Percentiles rank a stretch among this genome's conserved stretches.
These are phyloP conservation scores for Thielaviopsis punctulata DNA, from an alignment of 2,329 filamentous ascomycete species.

Conservation along the genomic window DNA sequence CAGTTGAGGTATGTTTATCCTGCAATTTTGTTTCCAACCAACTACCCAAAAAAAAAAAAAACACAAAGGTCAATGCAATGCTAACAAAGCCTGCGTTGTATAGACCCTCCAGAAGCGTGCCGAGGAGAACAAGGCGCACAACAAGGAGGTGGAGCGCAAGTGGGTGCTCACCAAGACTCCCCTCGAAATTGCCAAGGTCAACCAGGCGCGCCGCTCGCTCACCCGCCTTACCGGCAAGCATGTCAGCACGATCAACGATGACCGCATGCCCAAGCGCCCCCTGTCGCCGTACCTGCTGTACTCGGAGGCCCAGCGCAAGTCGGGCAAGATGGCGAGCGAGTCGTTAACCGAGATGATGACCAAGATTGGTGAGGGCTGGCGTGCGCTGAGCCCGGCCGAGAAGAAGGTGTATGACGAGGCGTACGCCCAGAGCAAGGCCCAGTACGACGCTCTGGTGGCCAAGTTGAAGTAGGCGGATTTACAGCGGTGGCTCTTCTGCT, in stretches of 20 bases:
- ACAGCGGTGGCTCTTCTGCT: no score
- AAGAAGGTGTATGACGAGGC: slow-evolving; percentile 20
- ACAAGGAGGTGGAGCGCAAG: slow-evolving; percentile 23
- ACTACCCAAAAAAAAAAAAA: background rate
- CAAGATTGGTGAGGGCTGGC: slow-evolving; percentile 25
- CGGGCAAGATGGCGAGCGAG: no score
- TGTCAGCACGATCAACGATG: slow-evolving; percentile 24
- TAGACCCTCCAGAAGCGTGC: slow-evolving; percentile 22
- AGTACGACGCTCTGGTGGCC: background rate
- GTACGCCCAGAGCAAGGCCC: background rate
- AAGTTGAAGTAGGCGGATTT: background rate
- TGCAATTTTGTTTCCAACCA: background rate
- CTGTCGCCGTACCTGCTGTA: slow-evolving; percentile 21
- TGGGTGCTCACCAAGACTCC: slow-evolving; percentile 31
- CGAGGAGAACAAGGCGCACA: slow-evolving; percentile 24
- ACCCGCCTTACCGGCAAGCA: slow-evolving; percentile 19
- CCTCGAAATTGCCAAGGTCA: slow-evolving; percentile 27
- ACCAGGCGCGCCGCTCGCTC: slow-evolving; percentile 28
- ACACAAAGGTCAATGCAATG: background rate
- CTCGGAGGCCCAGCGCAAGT: slow-evolving; percentile 22
- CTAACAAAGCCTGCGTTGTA: background rate
- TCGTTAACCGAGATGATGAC: slow-evolving; percentile 7
- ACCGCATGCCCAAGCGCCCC: slow-evolving; percentile 28
- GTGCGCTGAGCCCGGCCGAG: slow-evolving; percentile 22
- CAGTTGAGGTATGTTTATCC: slow-evolving; percentile 26